A percentile compares a stretch with the other conserved stretches of the same genome.
phyloP scores from a whole-genome alignment of 768 basidiomycete genomes.

The Podaxis sp. region DNA sequence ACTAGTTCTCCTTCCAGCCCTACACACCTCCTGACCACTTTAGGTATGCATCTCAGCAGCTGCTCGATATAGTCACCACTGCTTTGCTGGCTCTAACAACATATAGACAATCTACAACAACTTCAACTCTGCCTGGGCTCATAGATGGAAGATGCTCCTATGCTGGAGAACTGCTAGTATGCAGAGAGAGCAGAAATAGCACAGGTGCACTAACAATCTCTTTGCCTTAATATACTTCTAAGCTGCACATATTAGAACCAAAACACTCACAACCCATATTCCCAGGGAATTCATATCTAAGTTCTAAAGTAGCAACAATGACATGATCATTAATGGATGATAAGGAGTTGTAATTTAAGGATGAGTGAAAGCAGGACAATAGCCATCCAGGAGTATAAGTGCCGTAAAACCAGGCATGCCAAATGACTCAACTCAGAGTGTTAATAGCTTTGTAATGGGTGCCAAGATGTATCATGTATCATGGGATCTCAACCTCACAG shows the following conservation, averaged over 20 bases:
- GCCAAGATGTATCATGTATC: neutral
- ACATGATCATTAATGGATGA: neutral
- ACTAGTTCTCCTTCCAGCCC: no score
- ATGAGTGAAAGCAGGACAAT: neutral
- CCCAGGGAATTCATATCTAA: neutral
- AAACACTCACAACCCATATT: neutral
- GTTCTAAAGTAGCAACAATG: neutral
- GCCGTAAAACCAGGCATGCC: neutral
- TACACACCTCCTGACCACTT: no score
- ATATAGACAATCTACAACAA: no score
- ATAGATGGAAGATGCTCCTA: no score
- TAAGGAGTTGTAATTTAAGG: no score
- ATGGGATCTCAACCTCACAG: no score
- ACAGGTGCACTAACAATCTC: neutral
- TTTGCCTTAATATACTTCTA: conserved; percentile 6
- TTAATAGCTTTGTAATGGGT: neutral
- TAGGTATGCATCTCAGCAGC: no score
- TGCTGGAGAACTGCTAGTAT: no score
- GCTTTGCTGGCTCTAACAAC: no score
- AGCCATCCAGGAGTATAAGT: neutral
- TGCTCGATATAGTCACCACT: no score
- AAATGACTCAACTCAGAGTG: neutral
- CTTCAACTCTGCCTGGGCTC: neutral
- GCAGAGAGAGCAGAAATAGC: neutral
- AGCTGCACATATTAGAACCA: neutral